phyloP scores from a whole-genome alignment of 495 filamentous ascomycete genomes.

The Neohortaea acidophila region DNA sequence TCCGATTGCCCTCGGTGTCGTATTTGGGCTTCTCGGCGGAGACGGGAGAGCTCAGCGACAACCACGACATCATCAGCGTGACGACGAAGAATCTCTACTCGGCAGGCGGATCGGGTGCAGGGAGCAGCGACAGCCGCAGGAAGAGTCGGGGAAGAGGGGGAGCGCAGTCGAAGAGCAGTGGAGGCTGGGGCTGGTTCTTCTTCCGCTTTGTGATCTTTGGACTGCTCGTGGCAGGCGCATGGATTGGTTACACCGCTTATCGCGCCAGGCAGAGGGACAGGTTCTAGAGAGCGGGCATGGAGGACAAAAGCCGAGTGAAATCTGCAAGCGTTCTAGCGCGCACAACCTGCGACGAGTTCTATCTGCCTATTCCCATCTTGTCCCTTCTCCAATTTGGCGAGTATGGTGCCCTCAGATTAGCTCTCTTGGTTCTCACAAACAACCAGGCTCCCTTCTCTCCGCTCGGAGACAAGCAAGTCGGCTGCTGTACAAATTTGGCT shows the following conservation, averaged over 20 bases:
- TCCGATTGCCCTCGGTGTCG: slow-evolving; percentile 72
- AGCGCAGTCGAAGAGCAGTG: slow-evolving; percentile 24
- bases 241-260: slow-evolving; percentile 74
- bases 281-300: slow-evolving; percentile 39
- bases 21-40: slow-evolving; percentile 94
- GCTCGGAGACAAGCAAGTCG: slow-evolving; percentile 20
- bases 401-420: slow-evolving; percentile 36
- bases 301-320: no score
- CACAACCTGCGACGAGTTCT: background rate
- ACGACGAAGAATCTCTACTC: slow-evolving; percentile 75
- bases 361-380: background rate
- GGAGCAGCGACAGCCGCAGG: slow-evolving; percentile 26
- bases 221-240: slow-evolving; percentile 51
- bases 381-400: background rate
- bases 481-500: slow-evolving; percentile 43
- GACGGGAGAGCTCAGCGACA: slow-evolving; percentile 91
- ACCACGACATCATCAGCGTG: slow-evolving; percentile 91
- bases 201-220: slow-evolving; percentile 69
- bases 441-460: slow-evolving; percentile 25
- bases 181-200: slow-evolving; percentile 87
- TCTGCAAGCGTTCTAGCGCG: slow-evolving; percentile 19
- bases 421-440: slow-evolving; percentile 41
- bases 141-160: slow-evolving; percentile 28
- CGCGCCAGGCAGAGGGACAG: slow-evolving; percentile 59
- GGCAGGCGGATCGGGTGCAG: slow-evolving; percentile 29